phyloP scores from a whole-genome alignment of 106 monocot genomes.

The Dactylorhiza incarnata region DNA sequence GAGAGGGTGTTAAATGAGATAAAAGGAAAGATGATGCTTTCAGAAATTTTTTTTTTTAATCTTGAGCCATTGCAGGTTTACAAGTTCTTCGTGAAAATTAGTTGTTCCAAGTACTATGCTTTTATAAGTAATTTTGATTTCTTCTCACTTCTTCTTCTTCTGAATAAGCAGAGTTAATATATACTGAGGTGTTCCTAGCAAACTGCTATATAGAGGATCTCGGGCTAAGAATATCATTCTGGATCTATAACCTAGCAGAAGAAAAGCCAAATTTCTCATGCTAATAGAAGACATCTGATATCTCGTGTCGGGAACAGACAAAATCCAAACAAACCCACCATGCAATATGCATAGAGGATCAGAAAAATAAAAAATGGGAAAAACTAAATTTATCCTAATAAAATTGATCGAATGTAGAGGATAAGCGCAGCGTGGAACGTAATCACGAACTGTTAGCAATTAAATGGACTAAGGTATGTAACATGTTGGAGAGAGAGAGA shows the following conservation, averaged over 20 bases:
- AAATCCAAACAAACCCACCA: background rate
- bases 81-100: background rate
- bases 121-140: background rate
- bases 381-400: background rate
- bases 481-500: background rate
- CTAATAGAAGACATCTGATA: background rate
- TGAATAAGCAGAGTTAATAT: background rate
- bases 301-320: background rate
- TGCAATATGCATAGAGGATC: background rate
- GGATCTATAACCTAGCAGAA: background rate
- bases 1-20: background rate
- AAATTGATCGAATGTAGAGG: too few species aligned
- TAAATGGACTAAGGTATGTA: background rate
- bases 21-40: background rate
- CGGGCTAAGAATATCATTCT: background rate
- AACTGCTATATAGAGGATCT: too few species aligned
- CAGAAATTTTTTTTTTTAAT: background rate
- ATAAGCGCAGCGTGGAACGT: too few species aligned
- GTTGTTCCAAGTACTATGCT: background rate
- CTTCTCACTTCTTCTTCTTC: background rate
- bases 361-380: background rate
- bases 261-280: background rate
- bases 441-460: background rate
- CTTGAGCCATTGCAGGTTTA: background rate
- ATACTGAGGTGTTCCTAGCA: background rate